Evolutionary conservation across 306 rosid species (phyloP).

Genomic region (Carpinus fangiana): DNA sequence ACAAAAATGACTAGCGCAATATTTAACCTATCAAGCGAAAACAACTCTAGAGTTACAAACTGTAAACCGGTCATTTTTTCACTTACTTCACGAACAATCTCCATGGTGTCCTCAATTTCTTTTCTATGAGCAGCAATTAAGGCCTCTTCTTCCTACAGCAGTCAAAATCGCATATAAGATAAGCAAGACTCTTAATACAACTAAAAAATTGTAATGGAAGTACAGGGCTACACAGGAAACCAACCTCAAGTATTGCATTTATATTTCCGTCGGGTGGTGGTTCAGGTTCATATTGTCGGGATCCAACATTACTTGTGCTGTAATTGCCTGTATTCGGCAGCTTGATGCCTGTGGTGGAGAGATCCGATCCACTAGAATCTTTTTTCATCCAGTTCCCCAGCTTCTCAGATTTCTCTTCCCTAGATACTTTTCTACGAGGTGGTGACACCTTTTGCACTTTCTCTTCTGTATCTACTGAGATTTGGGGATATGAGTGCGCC

Average conservation of each 20-base stretch:
- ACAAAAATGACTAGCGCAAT: neutral
- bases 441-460: conserved; percentile 87
- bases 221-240: conserved; percentile 30
- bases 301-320: conserved; percentile 42
- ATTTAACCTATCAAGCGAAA: neutral
- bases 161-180: conserved; percentile 21
- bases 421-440: conserved; percentile 68
- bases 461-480: conserved; percentile 54
- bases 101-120: conserved; percentile 98
- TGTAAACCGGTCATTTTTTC: neutral
- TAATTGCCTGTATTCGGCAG: conserved; percentile 47
- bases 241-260: conserved; percentile 83
- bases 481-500: conserved; percentile 53
- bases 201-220: neutral
- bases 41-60: neutral
- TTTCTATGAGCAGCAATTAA: conserved; percentile 92
- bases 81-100: conserved; percentile 98
- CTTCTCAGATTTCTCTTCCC: conserved; percentile 81
- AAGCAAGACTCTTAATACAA: conserved; percentile 24
- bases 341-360: conserved; percentile 57
- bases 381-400: conserved; percentile 55
- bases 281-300: conserved; percentile 62
- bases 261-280: conserved; percentile 67
- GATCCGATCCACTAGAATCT: conserved; percentile 56
- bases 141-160: conserved; percentile 91